Percentiles rank a stretch among this genome's conserved stretches.
These are phyloP conservation scores for Syncephalastrum racemosum DNA, from an alignment of 371 early-diverging fungal genomes.

Conservation along the genomic window DNA sequence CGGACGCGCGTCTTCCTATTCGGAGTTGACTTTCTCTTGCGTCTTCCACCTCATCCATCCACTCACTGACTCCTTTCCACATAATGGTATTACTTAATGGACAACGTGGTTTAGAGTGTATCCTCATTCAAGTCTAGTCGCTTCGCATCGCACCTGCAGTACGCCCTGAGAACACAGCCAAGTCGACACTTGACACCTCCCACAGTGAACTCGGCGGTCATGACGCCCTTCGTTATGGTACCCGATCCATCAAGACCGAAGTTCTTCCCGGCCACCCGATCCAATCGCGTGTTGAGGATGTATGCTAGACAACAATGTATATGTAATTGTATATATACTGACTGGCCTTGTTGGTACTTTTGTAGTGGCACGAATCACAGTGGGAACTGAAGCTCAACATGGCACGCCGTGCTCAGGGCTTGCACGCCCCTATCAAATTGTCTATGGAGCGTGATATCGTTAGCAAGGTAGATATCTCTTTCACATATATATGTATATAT, in stretches of 20 bases:
- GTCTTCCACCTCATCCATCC: no score
- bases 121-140: slow-evolving; percentile 18
- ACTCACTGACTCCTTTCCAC: no score
- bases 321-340: background rate
- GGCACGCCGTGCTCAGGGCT: slow-evolving; percentile 80
- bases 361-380: slow-evolving; percentile 84
- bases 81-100: no score
- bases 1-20: no score
- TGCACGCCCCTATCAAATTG: slow-evolving; percentile 87
- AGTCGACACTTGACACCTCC: slow-evolving; percentile 54
- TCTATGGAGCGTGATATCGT: slow-evolving; percentile 86
- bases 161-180: slow-evolving; percentile 40
- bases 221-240: slow-evolving; percentile 84
- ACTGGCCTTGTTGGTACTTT: background rate
- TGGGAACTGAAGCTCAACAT: slow-evolving; percentile 75
- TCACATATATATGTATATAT: background rate
- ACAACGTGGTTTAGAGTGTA: no score
- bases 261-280: slow-evolving; percentile 77
- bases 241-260: slow-evolving; percentile 69
- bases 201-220: slow-evolving; percentile 76
- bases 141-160: slow-evolving; percentile 47
- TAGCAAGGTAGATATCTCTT: slow-evolving; percentile 54
- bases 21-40: no score
- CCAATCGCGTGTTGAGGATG: slow-evolving; percentile 69
- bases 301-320: slow-evolving; percentile 22